phyloP scores from a whole-genome alignment of 176 grass and related monocot species.

The Raddia guianensis region DNA sequence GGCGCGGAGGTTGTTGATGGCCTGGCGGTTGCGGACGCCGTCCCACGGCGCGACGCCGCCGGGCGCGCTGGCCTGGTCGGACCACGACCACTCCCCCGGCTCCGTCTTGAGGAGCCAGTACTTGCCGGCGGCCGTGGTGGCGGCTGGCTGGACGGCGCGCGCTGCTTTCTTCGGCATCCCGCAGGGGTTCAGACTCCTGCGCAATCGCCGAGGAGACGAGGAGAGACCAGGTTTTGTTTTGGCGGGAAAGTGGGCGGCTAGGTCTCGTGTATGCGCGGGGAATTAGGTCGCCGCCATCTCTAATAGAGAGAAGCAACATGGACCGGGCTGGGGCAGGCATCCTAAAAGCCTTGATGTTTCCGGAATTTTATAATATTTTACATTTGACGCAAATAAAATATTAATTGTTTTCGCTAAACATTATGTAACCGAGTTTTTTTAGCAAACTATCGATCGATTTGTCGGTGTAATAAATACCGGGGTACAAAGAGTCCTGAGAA shows the following conservation, averaged over 20 bases:
- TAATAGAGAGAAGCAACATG: neutral
- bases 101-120: constrained; percentile 91
- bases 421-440: no score
- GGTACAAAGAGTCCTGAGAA: no score
- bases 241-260: constrained; percentile 41
- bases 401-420: no score
- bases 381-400: no score
- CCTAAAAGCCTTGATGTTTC: neutral
- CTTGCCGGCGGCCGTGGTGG: neutral
- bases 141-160: neutral
- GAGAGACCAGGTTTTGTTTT: constrained; percentile 19
- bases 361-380: no score
- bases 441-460: no score
- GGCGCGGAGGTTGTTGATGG: constrained; percentile 67
- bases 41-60: constrained; percentile 81
- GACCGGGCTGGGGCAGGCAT: neutral
- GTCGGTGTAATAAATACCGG: no score
- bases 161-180: constrained; percentile 48
- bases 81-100: constrained; percentile 90
- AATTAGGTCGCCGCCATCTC: neutral
- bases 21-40: constrained; percentile 81
- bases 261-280: constrained; percentile 23
- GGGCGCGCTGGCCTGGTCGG: constrained; percentile 58
- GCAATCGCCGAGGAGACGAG: constrained; percentile 22
- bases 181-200: constrained; percentile 14